Conservation (phyloP, 2,329 filamentous ascomycete genomes). For the Beauveria bassiana region DNA sequence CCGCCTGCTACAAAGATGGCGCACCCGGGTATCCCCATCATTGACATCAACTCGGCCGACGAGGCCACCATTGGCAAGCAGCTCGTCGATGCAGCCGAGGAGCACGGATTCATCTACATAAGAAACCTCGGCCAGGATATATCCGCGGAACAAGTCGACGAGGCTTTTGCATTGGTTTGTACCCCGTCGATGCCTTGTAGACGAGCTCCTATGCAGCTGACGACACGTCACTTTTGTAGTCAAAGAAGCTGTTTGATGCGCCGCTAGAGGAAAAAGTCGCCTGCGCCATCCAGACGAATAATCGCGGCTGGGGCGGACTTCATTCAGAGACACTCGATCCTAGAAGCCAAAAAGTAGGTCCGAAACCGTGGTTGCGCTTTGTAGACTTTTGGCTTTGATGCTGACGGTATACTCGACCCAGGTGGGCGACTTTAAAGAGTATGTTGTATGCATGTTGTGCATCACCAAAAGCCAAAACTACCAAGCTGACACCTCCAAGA, state of each 20-base stretch:
- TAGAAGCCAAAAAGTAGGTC: conserved; percentile 63
- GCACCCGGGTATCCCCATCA: conserved; percentile 59
- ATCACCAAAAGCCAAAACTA: conserved; percentile 1
- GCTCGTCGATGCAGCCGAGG: conserved; percentile 71
- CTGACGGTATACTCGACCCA: conserved; percentile 24
- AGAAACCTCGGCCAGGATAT: conserved; percentile 67
- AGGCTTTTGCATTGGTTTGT: conserved; percentile 66
- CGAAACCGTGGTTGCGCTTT: background rate
- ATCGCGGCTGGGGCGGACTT: conserved; percentile 84
- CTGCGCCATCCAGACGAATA: conserved; percentile 71
- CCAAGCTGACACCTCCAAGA: conserved; percentile 35
- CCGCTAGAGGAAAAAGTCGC: conserved; percentile 63
- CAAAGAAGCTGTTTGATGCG: conserved; percentile 62
- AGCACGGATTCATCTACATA: conserved; percentile 86
- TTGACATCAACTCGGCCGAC: conserved; percentile 65
- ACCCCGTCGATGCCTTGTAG: too few relatives aligned
- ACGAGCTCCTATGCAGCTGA: background rate
- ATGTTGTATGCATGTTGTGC: conserved; percentile 17
- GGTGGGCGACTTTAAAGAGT: conserved; percentile 88
- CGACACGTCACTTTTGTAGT: conserved; percentile 31
- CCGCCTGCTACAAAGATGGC: background rate
- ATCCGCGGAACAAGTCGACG: conserved; percentile 54
- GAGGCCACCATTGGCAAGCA: conserved; percentile 52
- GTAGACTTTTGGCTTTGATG: background rate
- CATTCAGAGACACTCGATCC: conserved; percentile 84